A percentile compares a stretch with the other conserved stretches of the same genome.
These are phyloP conservation scores for Phlyctochytrium bullatum DNA, from an alignment of 192 early-diverging fungal species.

Conservation along the genomic window DNA sequence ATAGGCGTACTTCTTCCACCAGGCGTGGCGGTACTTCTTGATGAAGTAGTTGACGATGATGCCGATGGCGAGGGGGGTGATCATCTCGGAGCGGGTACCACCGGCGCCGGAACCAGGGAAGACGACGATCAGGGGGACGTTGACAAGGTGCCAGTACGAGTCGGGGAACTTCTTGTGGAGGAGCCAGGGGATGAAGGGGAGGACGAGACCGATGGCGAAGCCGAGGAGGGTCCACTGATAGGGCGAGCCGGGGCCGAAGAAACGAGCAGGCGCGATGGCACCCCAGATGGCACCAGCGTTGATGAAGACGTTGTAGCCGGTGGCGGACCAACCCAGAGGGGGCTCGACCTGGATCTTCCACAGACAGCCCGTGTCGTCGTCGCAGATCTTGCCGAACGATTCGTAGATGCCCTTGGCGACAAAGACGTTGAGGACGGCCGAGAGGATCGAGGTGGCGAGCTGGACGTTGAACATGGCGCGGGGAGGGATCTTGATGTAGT, in stretches of 20 bases:
- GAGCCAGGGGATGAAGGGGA: slow-evolving; percentile 29
- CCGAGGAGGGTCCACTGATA: slow-evolving; percentile 18
- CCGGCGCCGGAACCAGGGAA: neutral
- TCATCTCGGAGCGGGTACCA: neutral
- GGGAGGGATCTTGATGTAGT: slow-evolving; percentile 73
- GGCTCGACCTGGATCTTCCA: neutral
- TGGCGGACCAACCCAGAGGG: slow-evolving; percentile 14
- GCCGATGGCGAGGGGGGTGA: neutral
- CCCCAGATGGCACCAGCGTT: slow-evolving; percentile 73
- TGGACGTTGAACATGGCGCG: slow-evolving; percentile 50
- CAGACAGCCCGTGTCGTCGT: neutral
- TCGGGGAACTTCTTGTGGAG: slow-evolving; percentile 26
- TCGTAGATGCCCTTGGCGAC: slow-evolving; percentile 1
- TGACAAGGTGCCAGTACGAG: slow-evolving; percentile 27
- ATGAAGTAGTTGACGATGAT: slow-evolving; percentile 11
- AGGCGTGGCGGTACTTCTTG: slow-evolving; percentile 21
- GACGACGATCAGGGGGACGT: slow-evolving; percentile 4
- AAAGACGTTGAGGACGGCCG: neutral
- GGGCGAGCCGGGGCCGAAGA: slow-evolving; percentile 45
- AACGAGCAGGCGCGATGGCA: slow-evolving; percentile 56
- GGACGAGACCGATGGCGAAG: slow-evolving; percentile 23
- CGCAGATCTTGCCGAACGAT: slow-evolving; percentile 1
- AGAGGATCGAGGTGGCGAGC: slow-evolving; percentile 51
- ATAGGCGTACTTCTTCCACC: slow-evolving; percentile 71
- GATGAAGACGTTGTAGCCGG: slow-evolving; percentile 51